phyloP scores from a whole-genome alignment of 1,139 yeast species.

The Debaryomycetaceae sp. region DNA sequence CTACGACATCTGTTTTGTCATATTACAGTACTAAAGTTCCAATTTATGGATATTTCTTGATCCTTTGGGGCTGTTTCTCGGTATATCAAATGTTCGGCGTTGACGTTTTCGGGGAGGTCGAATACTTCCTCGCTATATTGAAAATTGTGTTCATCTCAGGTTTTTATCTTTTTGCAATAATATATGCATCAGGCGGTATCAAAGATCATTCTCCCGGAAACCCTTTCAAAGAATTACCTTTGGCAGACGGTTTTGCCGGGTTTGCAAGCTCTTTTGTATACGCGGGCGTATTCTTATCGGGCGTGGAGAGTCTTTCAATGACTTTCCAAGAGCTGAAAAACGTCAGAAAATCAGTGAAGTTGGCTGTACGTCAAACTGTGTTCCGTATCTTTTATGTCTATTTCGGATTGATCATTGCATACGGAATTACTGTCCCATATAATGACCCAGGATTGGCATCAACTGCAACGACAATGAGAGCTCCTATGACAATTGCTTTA shows the following conservation, averaged over 20 bases:
- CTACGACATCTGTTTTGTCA: constrained; percentile 5
- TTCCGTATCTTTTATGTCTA: constrained; percentile 7
- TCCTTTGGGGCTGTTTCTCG: constrained; percentile 1
- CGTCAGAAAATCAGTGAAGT: constrained; percentile 2
- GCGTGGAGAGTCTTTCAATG: constrained; percentile 4
- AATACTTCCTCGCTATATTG: constrained; percentile 1
- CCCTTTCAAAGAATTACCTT: constrained; percentile 18
- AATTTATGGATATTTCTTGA: constrained; percentile 2
- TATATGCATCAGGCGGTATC: constrained; percentile 9
- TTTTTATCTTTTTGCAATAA: constrained; percentile 8
- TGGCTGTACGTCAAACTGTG: not conserved
- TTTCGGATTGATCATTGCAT: constrained; percentile 7
- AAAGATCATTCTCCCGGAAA: constrained; percentile 18
- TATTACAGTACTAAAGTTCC: constrained; percentile 2
- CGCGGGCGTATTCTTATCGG: constrained; percentile 5
- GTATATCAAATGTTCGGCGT: constrained; percentile 3
- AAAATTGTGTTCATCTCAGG: constrained; percentile 8
- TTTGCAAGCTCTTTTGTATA: constrained; percentile 4
- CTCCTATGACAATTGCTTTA: constrained; percentile 9
- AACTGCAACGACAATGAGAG: constrained; percentile 2
- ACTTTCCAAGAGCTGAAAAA: constrained; percentile 2
- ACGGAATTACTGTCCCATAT: constrained; percentile 6
- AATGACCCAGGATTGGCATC: constrained; percentile 4
- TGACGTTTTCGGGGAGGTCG: constrained; percentile 3
- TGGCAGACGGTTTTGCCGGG: constrained; percentile 10